phyloP scores from a whole-genome alignment of 2,329 filamentous ascomycete genomes.

The Coniochaeta prunicola region DNA sequence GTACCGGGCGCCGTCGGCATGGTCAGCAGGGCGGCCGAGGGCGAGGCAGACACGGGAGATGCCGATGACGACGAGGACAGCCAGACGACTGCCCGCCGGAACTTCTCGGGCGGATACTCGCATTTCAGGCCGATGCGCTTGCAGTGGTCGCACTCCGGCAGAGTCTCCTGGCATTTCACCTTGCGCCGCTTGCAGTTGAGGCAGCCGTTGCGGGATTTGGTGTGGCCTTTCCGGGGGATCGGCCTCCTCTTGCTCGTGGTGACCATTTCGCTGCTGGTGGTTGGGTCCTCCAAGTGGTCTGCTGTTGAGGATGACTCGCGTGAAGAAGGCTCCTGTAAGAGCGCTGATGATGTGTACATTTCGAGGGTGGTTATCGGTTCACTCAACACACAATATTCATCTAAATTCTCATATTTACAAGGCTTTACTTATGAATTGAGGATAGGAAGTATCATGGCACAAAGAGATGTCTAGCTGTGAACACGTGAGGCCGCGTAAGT shows the following conservation, averaged over 20 bases:
- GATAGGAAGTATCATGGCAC: too few species aligned
- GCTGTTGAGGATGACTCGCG: not conserved
- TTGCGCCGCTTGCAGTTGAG: slow-evolving; percentile 32
- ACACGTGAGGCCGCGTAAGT: not conserved
- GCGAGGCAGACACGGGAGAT: too few species aligned
- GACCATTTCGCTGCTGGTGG: not conserved
- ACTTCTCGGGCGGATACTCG: slow-evolving; percentile 20
- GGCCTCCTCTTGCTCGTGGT: slow-evolving; percentile 9
- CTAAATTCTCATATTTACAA: not conserved
- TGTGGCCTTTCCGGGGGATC: slow-evolving; percentile 24
- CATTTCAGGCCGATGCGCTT: slow-evolving; percentile 26
- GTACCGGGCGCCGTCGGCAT: not conserved
- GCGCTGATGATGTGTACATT: not conserved
- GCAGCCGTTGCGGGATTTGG: slow-evolving; percentile 31
- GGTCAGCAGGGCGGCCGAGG: not conserved
- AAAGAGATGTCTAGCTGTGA: not conserved
- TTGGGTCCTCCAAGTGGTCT: not conserved
- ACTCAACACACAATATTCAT: not conserved
- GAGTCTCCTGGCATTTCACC: slow-evolving; percentile 35
- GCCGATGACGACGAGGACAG: slow-evolving; percentile 2
- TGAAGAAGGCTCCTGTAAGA: not conserved
- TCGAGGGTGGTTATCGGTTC: not conserved
- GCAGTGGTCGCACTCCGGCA: slow-evolving; percentile 28
- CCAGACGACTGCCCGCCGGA: slow-evolving; percentile 4
- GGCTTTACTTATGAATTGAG: not conserved